phyloP scores from a whole-genome alignment of 1,284 basidiomycete genomes.

The Papiliotrema terrestris region DNA sequence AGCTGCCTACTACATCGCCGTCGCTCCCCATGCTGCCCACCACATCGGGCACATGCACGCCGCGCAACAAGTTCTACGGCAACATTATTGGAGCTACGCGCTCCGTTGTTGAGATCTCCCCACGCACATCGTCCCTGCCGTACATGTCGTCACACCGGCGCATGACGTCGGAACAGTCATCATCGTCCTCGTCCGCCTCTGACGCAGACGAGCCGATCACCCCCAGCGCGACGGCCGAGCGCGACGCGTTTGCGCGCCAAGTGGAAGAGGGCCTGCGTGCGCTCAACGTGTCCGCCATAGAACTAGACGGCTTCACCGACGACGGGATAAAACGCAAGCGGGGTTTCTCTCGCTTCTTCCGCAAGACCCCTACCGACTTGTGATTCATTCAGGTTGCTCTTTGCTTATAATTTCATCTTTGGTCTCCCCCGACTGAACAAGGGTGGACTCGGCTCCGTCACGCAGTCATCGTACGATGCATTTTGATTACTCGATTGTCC shows the following conservation, averaged over 20 bases:
- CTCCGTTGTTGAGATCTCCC: conserved; percentile 21
- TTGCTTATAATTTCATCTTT: background rate
- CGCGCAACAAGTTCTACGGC: conserved; percentile 17
- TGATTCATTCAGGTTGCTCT: background rate
- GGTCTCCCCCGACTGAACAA: background rate
- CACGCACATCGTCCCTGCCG: conserved; percentile 1
- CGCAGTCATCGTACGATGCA: background rate
- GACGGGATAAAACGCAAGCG: conserved; percentile 1
- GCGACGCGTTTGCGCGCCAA: background rate
- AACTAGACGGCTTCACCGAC: background rate
- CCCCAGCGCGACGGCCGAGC: background rate
- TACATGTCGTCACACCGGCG: conserved; percentile 3
- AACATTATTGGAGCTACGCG: conserved; percentile 19
- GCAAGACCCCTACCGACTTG: conserved; percentile 4
- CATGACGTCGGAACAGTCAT: background rate
- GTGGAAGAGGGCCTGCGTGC: background rate
- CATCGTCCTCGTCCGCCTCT: background rate
- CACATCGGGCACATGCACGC: background rate
- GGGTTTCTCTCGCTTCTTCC: conserved; percentile 5
- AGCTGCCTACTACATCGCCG: background rate
- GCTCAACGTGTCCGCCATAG: background rate
- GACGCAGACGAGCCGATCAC: background rate
- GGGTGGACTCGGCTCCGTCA: background rate
- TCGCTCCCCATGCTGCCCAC: background rate
- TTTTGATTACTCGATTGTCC: too few species aligned